Conservation (phyloP, 2,329 filamentous ascomycete genomes). For the Eurotiales sp. region DNA sequence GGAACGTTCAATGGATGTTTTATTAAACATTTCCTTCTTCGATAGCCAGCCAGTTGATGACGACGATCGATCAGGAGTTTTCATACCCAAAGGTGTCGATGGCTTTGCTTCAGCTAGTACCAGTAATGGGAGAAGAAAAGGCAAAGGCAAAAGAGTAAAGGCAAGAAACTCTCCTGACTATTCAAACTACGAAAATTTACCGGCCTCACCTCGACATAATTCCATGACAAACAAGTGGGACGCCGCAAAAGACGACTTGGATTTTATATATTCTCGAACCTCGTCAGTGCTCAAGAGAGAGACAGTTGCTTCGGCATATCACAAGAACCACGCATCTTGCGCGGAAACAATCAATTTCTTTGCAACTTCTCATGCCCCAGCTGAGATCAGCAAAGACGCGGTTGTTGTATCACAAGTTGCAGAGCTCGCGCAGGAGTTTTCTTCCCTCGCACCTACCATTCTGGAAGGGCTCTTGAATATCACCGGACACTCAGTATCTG, state of each 20-base stretch:
- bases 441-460: constrained; percentile 46
- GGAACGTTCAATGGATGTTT: constrained; percentile 68
- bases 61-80: constrained; percentile 39
- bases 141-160: constrained; percentile 15
- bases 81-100: constrained; percentile 69
- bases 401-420: constrained; percentile 48
- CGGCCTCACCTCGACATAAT: constrained; percentile 12
- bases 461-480: constrained; percentile 54
- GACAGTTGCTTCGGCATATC: constrained; percentile 55
- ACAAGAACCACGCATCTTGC: constrained; percentile 55
- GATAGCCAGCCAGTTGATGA: constrained; percentile 61
- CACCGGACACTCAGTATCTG: constrained; percentile 54
- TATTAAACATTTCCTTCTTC: constrained; percentile 76
- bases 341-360: constrained; percentile 54
- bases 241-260: constrained; percentile 53
- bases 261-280: constrained; percentile 56
- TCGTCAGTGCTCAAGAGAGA: constrained; percentile 44
- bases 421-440: constrained; percentile 54
- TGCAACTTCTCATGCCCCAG: constrained; percentile 45
- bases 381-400: constrained; percentile 34
- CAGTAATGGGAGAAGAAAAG: constrained; percentile 30
- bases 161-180: constrained; percentile 10
- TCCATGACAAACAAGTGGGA: constrained; percentile 55
- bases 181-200: constrained; percentile 13
- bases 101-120: constrained; percentile 62